phyloP scores from a whole-genome alignment of 371 early-diverging fungal genomes.

The Thermomucor indicae-seudaticae region DNA sequence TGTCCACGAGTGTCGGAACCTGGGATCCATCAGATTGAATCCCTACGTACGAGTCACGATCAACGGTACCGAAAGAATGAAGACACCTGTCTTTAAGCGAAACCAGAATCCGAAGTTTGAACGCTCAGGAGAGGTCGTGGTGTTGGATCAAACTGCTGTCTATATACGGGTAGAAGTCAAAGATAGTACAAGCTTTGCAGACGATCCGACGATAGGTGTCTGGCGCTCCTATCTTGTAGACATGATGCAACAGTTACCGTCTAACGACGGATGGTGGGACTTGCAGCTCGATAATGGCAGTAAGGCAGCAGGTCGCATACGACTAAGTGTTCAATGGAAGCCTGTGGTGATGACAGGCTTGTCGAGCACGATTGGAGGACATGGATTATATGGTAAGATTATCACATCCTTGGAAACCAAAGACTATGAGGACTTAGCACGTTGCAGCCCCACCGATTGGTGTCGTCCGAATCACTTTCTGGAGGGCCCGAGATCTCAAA shows the following conservation, averaged over 20 bases:
- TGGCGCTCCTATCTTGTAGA: conserved; percentile 29
- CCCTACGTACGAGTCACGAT: conserved; percentile 45
- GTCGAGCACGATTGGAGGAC: conserved; percentile 30
- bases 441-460: conserved; percentile 67
- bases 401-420: no score
- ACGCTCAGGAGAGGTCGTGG: conserved; percentile 43
- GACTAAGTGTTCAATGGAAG: conserved; percentile 52
- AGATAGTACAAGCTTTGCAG: conserved; percentile 34
- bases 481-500: conserved; percentile 70
- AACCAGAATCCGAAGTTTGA: conserved; percentile 46
- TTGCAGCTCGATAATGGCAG: conserved; percentile 19
- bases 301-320: conserved; percentile 32
- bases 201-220: conserved; percentile 27
- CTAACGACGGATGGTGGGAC: conserved; percentile 45
- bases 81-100: conserved; percentile 35
- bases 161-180: conserved; percentile 33
- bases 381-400: conserved; percentile 35
- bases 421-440: background rate
- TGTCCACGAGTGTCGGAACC: conserved; percentile 45
- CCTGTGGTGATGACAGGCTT: conserved; percentile 49
- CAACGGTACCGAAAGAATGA: conserved; percentile 42
- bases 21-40: conserved; percentile 29
- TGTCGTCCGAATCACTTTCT: conserved; percentile 71
- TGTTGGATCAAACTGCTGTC: conserved; percentile 40
- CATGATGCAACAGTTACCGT: conserved; percentile 26